Evolutionary conservation across 345 rosid genomes (phyloP), one percentile per base, ranked within the genome.

Genomic region (Hirschfeldia incana): DNA sequence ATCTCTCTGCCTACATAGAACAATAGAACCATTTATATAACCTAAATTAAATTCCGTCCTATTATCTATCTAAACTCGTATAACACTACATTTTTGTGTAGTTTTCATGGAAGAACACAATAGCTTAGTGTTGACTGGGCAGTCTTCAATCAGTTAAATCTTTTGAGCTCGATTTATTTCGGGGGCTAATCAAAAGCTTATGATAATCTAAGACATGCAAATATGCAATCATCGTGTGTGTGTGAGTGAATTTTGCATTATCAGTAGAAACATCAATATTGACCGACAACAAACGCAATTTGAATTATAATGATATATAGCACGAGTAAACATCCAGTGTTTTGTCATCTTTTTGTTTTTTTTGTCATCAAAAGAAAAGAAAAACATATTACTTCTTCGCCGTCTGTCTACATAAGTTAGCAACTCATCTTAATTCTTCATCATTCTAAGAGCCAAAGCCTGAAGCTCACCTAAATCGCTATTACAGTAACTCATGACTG

Each of bases 361-460:
- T 21, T 21, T 21, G 21, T 21, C 21, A 13, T 37, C 66, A 11
- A 29, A 67, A 6, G 32, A 62, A 8, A 58, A 21, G n/a, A 62
- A 67, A 76, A 58, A 15, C 73, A 46, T 67, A 10, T 33, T 16
- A 67, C 46, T 67, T 59, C 69, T 62, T 68, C 36, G 8, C 27
- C 36, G n/a, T 15, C 16, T 71, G 65, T 26, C 69, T 79, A 73
- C 74, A 73, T 67, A 61, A 69, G 13, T 46, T 59, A 44, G 65
- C 65, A 34, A 13, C 66, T 10, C 34, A 53, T 34, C 61, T 85
- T 72, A 91, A 78, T 86, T 89, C 86, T 86, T 90, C 97, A 86
- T 93, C 98, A 93, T 93, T 76, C 89, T 85, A 80, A 85, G 86
- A 42, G 94, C 97, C 75, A 93, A 87, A 67, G 91, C 94, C 78